These are phyloP conservation scores for Aspergillus arachidicola DNA, from an alignment of 2,329 filamentous ascomycete genomes.

Conservation along the genomic window DNA sequence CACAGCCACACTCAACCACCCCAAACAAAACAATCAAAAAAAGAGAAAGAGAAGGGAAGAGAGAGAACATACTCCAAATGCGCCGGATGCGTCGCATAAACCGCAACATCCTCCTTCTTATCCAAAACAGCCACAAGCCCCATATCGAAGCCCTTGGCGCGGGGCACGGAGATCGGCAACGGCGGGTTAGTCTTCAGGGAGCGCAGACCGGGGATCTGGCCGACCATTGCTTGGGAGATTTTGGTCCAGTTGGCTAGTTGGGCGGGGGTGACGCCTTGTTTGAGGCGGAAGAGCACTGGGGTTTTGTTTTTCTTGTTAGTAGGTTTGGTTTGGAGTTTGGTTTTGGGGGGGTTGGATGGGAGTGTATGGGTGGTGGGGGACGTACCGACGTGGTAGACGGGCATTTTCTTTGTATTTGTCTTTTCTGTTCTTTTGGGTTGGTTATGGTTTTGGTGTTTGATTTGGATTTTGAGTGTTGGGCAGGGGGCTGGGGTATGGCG, in stretches of 20 bases:
- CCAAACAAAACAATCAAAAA: background rate
- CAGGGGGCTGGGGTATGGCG: no score
- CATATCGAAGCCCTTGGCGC: slow-evolving; percentile 50
- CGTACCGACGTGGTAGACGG: slow-evolving; percentile 47
- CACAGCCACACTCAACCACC: no score
- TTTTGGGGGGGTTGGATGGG: background rate
- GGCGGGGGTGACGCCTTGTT: slow-evolving; percentile 37
- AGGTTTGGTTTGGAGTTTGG: background rate
- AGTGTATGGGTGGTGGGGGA: background rate
- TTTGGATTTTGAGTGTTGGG: background rate
- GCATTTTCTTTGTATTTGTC: slow-evolving; percentile 24
- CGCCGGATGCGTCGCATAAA: slow-evolving; percentile 50
- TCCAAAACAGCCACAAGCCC: slow-evolving; percentile 51
- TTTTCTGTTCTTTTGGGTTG: no score
- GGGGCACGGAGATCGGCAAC: slow-evolving; percentile 42
- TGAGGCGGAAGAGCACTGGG: slow-evolving; percentile 48
- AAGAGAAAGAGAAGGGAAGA: slow-evolving; percentile 11
- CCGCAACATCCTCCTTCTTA: slow-evolving; percentile 43
- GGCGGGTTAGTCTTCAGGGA: slow-evolving; percentile 42
- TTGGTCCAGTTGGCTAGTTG: slow-evolving; percentile 37
- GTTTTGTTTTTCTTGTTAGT: background rate
- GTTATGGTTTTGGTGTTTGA: background rate
- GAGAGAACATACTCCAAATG: slow-evolving; percentile 45
- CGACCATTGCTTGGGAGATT: slow-evolving; percentile 41
- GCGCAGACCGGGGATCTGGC: slow-evolving; percentile 45